phyloP scores from a whole-genome alignment of 106 monocot genomes.

The Allium sativum region DNA sequence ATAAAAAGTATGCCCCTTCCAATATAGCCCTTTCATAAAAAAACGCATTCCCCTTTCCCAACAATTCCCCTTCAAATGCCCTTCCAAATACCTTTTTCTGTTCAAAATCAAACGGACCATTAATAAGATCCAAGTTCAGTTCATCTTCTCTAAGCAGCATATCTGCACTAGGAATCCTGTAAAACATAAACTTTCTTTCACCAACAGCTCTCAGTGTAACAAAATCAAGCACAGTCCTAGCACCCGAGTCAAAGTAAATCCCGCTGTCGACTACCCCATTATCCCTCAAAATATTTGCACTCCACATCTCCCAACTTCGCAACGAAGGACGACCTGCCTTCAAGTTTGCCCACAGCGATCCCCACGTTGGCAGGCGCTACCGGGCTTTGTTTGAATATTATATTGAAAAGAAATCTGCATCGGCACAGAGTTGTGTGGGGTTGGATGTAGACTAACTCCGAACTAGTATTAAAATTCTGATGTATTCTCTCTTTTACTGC shows the following conservation, averaged over 20 bases:
- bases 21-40: no score
- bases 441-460: no score
- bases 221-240: constrained; percentile 53
- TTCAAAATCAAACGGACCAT: no score
- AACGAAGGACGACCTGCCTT: constrained; percentile 41
- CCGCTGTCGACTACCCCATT: constrained; percentile 53
- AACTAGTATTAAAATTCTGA: no score
- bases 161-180: constrained; percentile 55
- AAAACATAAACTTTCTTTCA: constrained; percentile 71
- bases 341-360: constrained; percentile 15
- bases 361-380: constrained; percentile 22
- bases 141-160: constrained; percentile 51
- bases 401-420: no score
- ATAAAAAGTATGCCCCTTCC: no score
- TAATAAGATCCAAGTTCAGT: constrained; percentile 48
- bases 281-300: constrained; percentile 33
- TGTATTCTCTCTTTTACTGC: no score
- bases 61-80: no score
- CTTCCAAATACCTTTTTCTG: no score
- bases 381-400: no score
- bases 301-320: constrained; percentile 68
- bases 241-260: constrained; percentile 43
- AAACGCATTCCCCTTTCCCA: no score
- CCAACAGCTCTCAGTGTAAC: constrained; percentile 55
- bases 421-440: no score